phyloP scores from a whole-genome alignment of 2,329 filamentous ascomycete genomes.

The Talaromyces pinophilus region DNA sequence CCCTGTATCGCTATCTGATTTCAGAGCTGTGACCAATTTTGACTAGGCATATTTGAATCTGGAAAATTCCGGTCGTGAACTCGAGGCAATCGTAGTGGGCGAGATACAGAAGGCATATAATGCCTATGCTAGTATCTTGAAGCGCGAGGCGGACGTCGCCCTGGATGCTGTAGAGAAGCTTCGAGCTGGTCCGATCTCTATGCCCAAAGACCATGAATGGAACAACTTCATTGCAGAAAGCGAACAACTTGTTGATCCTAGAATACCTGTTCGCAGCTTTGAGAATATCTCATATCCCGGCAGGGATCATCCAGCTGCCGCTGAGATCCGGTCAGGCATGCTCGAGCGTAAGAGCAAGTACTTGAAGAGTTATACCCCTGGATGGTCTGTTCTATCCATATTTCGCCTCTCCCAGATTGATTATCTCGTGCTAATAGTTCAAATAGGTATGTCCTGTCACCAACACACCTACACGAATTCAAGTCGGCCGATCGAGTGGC shows the following conservation, averaged over 20 bases:
- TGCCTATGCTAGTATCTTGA: slow-evolving; percentile 85
- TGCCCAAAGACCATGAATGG: slow-evolving; percentile 95
- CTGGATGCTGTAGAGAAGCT: slow-evolving; percentile 78
- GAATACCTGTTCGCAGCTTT: slow-evolving; percentile 71
- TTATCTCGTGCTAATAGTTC: not conserved
- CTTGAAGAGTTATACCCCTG: slow-evolving; percentile 92
- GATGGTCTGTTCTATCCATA: slow-evolving; percentile 66
- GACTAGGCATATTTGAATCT: slow-evolving; percentile 85
- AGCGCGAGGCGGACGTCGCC: slow-evolving; percentile 82
- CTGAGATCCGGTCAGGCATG: slow-evolving; percentile 86
- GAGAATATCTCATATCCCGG: slow-evolving; percentile 90
- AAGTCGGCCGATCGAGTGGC: slow-evolving; percentile 91
- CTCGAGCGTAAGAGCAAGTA: slow-evolving; percentile 99
- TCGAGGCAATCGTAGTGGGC: slow-evolving; percentile 93
- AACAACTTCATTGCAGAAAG: slow-evolving; percentile 75
- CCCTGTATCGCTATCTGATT: not conserved
- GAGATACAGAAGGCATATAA: slow-evolving; percentile 99
- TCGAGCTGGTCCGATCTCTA: slow-evolving; percentile 79
- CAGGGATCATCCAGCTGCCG: slow-evolving; percentile 76
- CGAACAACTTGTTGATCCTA: slow-evolving; percentile 83
- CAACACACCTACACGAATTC: slow-evolving; percentile 97
- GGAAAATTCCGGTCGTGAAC: slow-evolving; percentile 87
- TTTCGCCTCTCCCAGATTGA: not conserved
- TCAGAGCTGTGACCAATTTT: slow-evolving; percentile 27
- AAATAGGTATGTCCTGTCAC: slow-evolving; percentile 85